phyloP scores from a whole-genome alignment of 2,329 filamentous ascomycete species.

The Paracamarosporium sp. region DNA sequence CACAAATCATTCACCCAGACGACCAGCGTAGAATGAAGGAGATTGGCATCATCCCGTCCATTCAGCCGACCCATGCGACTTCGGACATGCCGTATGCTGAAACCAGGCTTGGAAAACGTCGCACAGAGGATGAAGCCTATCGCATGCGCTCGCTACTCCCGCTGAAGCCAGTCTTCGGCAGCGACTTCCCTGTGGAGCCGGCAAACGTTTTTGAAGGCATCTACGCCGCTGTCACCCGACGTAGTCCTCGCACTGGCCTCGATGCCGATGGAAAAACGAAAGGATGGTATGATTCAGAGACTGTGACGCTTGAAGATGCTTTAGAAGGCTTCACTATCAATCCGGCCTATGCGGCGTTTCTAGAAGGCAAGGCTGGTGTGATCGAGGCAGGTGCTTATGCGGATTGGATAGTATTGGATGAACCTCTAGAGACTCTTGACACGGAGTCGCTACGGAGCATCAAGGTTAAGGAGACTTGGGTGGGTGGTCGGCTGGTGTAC shows the following conservation, averaged over 20 bases:
- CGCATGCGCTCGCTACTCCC: slow-evolving; percentile 69
- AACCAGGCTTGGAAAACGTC: slow-evolving; percentile 62
- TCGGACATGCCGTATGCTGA: slow-evolving; percentile 74
- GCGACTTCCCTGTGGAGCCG: slow-evolving; percentile 76
- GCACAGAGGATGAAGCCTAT: slow-evolving; percentile 66
- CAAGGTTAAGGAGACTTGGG: slow-evolving; percentile 71
- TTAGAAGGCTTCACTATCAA: slow-evolving; percentile 67
- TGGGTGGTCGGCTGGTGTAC: slow-evolving; percentile 60
- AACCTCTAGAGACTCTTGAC: slow-evolving; percentile 58
- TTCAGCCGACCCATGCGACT: slow-evolving; percentile 76
- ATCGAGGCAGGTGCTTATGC: slow-evolving; percentile 68
- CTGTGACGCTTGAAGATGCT: slow-evolving; percentile 65
- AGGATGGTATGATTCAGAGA: slow-evolving; percentile 68
- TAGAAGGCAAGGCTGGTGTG: slow-evolving; percentile 65
- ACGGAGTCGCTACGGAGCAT: slow-evolving; percentile 61
- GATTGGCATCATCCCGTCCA: slow-evolving; percentile 69
- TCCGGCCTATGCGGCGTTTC: slow-evolving; percentile 65
- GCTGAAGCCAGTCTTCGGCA: slow-evolving; percentile 65
- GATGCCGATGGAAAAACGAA: slow-evolving; percentile 53
- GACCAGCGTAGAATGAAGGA: slow-evolving; percentile 67
- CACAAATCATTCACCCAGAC: slow-evolving; percentile 71
- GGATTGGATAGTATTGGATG: slow-evolving; percentile 74
- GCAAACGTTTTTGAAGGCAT: slow-evolving; percentile 72
- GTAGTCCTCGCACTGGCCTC: slow-evolving; percentile 59
- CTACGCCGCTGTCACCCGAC: slow-evolving; percentile 70